Evolutionary conservation across 257 asterid genomes (phyloP).

Genomic region (Fraxinus anomala): DNA sequence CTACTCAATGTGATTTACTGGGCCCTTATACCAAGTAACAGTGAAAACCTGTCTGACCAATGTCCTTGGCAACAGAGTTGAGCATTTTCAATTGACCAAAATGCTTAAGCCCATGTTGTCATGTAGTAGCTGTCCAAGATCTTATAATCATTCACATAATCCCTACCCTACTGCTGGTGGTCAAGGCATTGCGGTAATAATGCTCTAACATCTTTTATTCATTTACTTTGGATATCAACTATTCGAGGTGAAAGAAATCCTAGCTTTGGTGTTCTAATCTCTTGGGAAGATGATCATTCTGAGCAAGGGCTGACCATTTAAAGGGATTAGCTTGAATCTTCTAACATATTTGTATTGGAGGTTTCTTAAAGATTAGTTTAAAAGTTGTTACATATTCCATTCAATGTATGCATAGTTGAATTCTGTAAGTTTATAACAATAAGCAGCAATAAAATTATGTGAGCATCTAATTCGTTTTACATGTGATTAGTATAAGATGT

Average conservation of each 20-base stretch:
- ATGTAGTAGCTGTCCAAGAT: not conserved
- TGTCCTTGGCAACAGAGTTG: not conserved
- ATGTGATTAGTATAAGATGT: not conserved
- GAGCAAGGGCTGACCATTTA: not conserved
- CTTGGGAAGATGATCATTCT: not conserved
- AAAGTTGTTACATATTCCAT: not conserved
- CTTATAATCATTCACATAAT: not conserved
- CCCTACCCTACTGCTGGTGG: not conserved
- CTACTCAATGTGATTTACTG: not conserved
- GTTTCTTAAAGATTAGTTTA: conserved; percentile 1
- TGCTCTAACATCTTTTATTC: conserved; percentile 2
- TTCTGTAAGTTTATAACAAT: not conserved
- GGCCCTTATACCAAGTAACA: conserved; percentile 16
- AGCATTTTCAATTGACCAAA: not conserved
- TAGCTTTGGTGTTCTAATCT: conserved; percentile 1
- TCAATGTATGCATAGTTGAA: not conserved
- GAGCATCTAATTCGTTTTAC: not conserved
- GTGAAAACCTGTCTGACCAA: conserved; percentile 3
- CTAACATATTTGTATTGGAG: conserved; percentile 2
- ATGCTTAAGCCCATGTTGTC: conserved; percentile 12
- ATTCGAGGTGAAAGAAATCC: not conserved
- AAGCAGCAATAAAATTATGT: not conserved
- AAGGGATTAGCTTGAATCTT: conserved; percentile 8
- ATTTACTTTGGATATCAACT: conserved; percentile 2
- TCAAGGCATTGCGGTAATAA: conserved; percentile 5